phyloP scores from a whole-genome alignment of 352 stramenopile species.

The Globisporangium acanthophoron region DNA sequence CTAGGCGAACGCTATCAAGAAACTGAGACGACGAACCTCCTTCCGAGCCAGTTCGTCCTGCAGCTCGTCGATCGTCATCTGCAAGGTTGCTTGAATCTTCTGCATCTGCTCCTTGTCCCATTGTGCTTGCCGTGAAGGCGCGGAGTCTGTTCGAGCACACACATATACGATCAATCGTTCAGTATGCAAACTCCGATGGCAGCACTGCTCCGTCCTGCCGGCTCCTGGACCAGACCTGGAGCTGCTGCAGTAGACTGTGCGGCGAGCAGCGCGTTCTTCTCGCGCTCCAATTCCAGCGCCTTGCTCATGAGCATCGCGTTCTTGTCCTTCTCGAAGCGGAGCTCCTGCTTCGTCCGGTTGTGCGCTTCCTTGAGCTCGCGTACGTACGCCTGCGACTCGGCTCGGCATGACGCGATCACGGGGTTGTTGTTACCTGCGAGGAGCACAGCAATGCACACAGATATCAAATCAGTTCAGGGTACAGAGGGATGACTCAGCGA shows the following conservation, averaged over 20 bases:
- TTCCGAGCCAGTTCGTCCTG: constrained; percentile 71
- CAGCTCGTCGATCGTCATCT: constrained; percentile 69
- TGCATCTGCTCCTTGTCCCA: constrained; percentile 71
- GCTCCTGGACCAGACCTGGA: not conserved
- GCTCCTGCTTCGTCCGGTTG: constrained; percentile 46
- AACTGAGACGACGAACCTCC: constrained; percentile 24
- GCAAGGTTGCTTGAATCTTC: constrained; percentile 70
- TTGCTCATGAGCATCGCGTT: constrained; percentile 66
- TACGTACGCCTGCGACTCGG: constrained; percentile 59
- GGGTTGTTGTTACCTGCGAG: constrained; percentile 35
- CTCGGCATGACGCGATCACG: constrained; percentile 44
- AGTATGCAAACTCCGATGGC: no score
- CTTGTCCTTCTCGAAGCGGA: constrained; percentile 73
- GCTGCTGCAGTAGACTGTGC: not conserved
- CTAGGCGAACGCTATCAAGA: not conserved
- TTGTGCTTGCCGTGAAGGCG: constrained; percentile 17
- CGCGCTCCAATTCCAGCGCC: constrained; percentile 60
- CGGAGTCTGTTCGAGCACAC: not conserved
- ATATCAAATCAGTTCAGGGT: not conserved
- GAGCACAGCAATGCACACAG: not conserved
- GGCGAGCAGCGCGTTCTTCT: constrained; percentile 53
- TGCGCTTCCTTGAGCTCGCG: constrained; percentile 60
- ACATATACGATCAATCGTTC: not conserved
- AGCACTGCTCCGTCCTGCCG: not conserved
- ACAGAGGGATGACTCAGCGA: not conserved